A percentile compares a stretch with the other conserved stretches of the same genome.
phyloP scores from a whole-genome alignment of 805 yeast species.

The Lachancea fermentati region DNA sequence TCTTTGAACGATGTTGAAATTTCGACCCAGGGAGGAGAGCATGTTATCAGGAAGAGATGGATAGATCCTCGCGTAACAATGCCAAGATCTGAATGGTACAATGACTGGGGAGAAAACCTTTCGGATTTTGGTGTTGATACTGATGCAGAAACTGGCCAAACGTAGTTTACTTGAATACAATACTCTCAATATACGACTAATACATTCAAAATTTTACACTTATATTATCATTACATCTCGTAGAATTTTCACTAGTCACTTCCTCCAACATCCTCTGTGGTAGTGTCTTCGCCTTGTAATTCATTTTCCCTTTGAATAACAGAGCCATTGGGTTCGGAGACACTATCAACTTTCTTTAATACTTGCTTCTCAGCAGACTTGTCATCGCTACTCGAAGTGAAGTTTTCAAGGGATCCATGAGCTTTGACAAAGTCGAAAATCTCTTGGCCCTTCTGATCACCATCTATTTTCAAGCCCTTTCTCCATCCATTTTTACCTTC shows the following conservation, averaged over 20 bases:
- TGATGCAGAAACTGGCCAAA: slow-evolving; percentile 51
- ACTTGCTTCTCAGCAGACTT: no score
- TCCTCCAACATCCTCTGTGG: slow-evolving; percentile 42
- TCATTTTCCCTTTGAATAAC: slow-evolving; percentile 33
- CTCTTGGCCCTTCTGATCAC: slow-evolving; percentile 24
- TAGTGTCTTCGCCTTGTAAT: slow-evolving; percentile 32
- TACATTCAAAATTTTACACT: neutral
- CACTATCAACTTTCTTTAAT: no score
- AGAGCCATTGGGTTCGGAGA: neutral
- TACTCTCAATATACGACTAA: neutral
- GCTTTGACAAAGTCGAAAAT: slow-evolving; percentile 18
- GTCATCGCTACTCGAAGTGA: no score
- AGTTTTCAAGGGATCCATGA: slow-evolving; percentile 16
- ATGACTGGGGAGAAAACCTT: slow-evolving; percentile 76
- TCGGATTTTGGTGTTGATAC: slow-evolving; percentile 85
- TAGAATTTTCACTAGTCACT: slow-evolving; percentile 1
- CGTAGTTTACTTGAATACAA: neutral
- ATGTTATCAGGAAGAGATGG: slow-evolving; percentile 25
- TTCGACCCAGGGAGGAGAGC: slow-evolving; percentile 26
- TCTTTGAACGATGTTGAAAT: slow-evolving; percentile 13
- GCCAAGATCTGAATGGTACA: slow-evolving; percentile 55
- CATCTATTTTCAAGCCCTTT: slow-evolving; percentile 39
- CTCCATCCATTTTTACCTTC: slow-evolving; percentile 57
- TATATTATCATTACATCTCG: slow-evolving; percentile 8
- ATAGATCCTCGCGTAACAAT: slow-evolving; percentile 35